Base-by-base conservation (phyloP, 2,329 filamentous ascomycete genomes). In the Penicillium sp. region DNA sequence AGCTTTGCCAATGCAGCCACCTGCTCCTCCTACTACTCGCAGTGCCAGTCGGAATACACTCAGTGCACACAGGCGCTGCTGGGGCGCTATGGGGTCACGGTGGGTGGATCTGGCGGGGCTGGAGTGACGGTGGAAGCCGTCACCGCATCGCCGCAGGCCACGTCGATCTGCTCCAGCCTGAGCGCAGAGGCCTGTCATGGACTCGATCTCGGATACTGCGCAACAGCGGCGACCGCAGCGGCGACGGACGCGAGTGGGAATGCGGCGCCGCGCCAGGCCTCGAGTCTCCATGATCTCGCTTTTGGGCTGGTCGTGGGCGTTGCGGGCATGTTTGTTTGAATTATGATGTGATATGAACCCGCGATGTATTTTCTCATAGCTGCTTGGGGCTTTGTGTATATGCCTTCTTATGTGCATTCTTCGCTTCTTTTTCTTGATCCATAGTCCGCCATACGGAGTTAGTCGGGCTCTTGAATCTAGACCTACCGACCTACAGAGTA, bases 11-110 rank as follows among this genome's bases (percentile, higher is more conserved):
- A 77, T 43, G 69, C 72, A 45, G 69, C 65, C 36, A 65, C 68
- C 26, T 80, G 76, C 59, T 73, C 74, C 18, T 72, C 71, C 33
- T 76, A 76, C 59, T 79, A 76, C 61, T 72, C 72, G 21, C 63
- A 64, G 40, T 79, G 76, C 44, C 68, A 75, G 54, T 66, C 61
- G 27, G 69, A 76, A 38, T 74, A 67, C 39, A 57, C 65, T 6
- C 60, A 56, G 17, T 75, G 72, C 49, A 65, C 70, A 6, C 60
- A 58, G 4, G 57, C 68, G 19, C 62, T 79, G 43, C 73, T 70
- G 17, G 72, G 69, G n/a, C 67, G 66, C 2, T 70, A 74, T 37
- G 75, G 71, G 18, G 73, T 79, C 19, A 78, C 76, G 2, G 63
- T 79, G 16, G 69, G 60, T 2, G 75, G 70, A 7, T 63, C 63